Evolutionary conservation across 331 rosid species (phyloP).

Genomic region (Quercus tomentella): DNA sequence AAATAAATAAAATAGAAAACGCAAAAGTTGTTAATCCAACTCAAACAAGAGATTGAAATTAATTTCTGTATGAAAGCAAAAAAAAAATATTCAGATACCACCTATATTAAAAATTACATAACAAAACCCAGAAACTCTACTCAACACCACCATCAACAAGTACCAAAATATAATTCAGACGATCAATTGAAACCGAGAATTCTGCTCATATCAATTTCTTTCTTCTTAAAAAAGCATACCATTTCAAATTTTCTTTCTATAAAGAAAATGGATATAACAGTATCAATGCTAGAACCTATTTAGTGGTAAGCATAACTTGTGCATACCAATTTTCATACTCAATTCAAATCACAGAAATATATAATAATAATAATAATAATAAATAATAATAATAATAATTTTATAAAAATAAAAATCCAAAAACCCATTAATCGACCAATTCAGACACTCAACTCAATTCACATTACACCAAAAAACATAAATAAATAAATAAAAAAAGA

Average conservation of each 20-base stretch:
- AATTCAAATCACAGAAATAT: not conserved
- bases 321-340: not conserved
- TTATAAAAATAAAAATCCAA: not conserved
- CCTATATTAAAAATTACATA: not conserved
- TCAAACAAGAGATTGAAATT: not conserved
- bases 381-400: too few relatives aligned
- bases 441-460: constrained; percentile 1
- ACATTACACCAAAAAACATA: not conserved
- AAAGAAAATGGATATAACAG: not conserved
- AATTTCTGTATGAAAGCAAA: not conserved
- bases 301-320: too few relatives aligned
- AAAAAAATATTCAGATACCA: not conserved
- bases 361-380: too few relatives aligned
- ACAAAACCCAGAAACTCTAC: not conserved
- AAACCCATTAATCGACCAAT: not conserved
- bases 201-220: not conserved
- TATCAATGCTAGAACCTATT: not conserved
- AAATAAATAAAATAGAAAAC: not conserved
- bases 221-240: not conserved
- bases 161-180: not conserved
- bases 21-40: not conserved
- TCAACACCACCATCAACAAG: constrained; percentile 6
- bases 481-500: not conserved
- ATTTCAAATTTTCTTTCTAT: not conserved
- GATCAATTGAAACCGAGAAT: not conserved